These are phyloP conservation scores for Trichosporon sp. DNA, from an alignment of 1,284 basidiomycete genomes.

Conservation along the genomic window DNA sequence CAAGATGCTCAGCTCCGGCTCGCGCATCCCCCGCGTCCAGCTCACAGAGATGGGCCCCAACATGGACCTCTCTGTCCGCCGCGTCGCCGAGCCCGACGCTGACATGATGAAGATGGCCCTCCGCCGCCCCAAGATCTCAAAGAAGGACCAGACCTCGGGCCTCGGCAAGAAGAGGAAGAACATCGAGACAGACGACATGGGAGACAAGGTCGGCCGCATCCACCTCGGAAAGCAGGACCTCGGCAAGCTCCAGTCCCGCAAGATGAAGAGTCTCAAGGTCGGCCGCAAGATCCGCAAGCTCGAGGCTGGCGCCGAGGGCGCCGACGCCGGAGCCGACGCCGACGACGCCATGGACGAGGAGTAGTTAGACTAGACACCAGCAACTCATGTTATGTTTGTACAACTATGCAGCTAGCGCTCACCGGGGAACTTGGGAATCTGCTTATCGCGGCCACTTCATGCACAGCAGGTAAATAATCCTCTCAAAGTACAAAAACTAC, in stretches of 20 bases:
- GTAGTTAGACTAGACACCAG: slow-evolving; percentile 10
- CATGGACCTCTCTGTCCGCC: slow-evolving; percentile 74
- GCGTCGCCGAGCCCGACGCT: slow-evolving; percentile 68
- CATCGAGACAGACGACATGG: slow-evolving; percentile 96
- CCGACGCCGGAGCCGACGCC: slow-evolving; percentile 13
- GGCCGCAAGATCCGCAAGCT: slow-evolving; percentile 25
- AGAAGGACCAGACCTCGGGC: slow-evolving; percentile 76
- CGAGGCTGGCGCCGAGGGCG: slow-evolving; percentile 21
- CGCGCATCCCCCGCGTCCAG: slow-evolving; percentile 71
- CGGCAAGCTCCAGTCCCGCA: slow-evolving; percentile 63
- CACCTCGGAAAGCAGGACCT: slow-evolving; percentile 91
- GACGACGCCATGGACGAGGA: slow-evolving; percentile 21
- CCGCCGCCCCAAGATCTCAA: slow-evolving; percentile 79
- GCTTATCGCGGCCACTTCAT: slow-evolving; percentile 4
- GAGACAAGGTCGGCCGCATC: slow-evolving; percentile 83
- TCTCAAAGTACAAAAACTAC: slow-evolving; percentile 7
- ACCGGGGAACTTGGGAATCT: neutral
- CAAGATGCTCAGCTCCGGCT: slow-evolving; percentile 65
- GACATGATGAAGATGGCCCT: slow-evolving; percentile 77
- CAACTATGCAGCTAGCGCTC: slow-evolving; percentile 6
- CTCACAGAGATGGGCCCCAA: slow-evolving; percentile 87
- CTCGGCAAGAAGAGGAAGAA: slow-evolving; percentile 92
- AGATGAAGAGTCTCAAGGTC: slow-evolving; percentile 51
- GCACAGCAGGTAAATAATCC: slow-evolving; percentile 8
- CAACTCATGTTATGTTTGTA: slow-evolving; percentile 14